phyloP scores from a whole-genome alignment of 2,329 filamentous ascomycete species.

The Trichoderma sp. region DNA sequence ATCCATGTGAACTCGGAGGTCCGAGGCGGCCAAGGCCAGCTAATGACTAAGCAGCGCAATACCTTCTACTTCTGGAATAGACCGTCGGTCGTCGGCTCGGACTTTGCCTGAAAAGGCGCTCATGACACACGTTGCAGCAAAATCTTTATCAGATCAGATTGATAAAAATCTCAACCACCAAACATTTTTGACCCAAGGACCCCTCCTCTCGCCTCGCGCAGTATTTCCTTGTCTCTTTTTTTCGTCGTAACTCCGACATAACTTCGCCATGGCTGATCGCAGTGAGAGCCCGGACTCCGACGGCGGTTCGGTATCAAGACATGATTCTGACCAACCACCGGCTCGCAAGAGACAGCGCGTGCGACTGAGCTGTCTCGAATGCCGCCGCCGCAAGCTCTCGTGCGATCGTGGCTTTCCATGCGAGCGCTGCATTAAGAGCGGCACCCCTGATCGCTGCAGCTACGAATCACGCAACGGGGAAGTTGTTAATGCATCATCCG shows the following conservation, averaged over 20 bases:
- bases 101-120: not conserved
- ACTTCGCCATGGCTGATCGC: constrained; percentile 32
- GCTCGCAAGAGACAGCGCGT: constrained; percentile 61
- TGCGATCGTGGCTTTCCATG: constrained; percentile 64
- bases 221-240: constrained; percentile 11
- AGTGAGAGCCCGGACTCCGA: constrained; percentile 45
- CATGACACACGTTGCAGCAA: constrained; percentile 21
- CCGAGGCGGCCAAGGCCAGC: not conserved
- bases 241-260: constrained; percentile 41
- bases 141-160: constrained; percentile 44
- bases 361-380: constrained; percentile 61
- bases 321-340: constrained; percentile 38
- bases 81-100: constrained; percentile 19
- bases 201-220: constrained; percentile 26
- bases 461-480: constrained; percentile 59
- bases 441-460: constrained; percentile 60
- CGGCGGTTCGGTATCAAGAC: constrained; percentile 30
- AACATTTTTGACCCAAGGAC: constrained; percentile 28
- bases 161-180: constrained; percentile 35
- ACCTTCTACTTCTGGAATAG: not conserved
- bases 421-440: constrained; percentile 63
- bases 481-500: constrained; percentile 49
- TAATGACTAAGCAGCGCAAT: constrained; percentile 7
- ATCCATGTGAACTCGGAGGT: not conserved
- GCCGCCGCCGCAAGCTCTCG: constrained; percentile 60